These are phyloP conservation scores for Rhynchospora pubera DNA, from an alignment of 176 grass and related monocot species.

Conservation along the genomic window DNA sequence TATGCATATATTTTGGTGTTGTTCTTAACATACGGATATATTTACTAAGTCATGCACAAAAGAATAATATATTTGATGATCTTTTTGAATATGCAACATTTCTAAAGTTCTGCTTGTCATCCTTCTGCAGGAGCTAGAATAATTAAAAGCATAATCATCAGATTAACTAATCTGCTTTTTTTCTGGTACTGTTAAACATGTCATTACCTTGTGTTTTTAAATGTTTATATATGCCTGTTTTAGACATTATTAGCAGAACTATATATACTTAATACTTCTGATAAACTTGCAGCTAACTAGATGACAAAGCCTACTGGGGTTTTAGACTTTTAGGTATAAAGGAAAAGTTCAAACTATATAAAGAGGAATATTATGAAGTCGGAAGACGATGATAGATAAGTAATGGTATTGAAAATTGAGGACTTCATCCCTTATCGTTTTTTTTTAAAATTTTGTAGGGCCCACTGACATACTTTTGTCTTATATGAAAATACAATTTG, in stretches of 20 bases:
- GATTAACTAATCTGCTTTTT: neutral
- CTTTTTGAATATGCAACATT: neutral
- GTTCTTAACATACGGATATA: neutral
- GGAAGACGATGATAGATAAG: neutral
- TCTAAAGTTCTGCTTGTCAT: neutral
- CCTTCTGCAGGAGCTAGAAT: neutral
- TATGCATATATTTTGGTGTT: neutral
- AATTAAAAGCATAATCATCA: neutral
- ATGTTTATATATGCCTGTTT: neutral
- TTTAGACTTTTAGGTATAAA: too few species aligned
- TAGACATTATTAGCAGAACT: neutral
- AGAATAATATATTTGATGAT: neutral
- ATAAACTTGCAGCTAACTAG: neutral
- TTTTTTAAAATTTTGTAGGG: neutral
- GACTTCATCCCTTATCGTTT: neutral
- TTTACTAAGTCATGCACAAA: neutral
- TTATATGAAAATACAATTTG: neutral
- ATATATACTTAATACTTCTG: neutral
- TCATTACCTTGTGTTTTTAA: neutral
- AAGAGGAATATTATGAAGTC: neutral
- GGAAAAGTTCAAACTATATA: neutral
- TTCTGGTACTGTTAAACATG: neutral
- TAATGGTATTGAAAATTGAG: neutral
- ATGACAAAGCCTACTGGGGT: neutral
- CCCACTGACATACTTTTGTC: slow-evolving; percentile 8